Percentiles rank a stretch among this genome's conserved stretches.
Evolutionary conservation across 306 rosid species (phyloP).

Genomic region (Cucumis cinereus): DNA sequence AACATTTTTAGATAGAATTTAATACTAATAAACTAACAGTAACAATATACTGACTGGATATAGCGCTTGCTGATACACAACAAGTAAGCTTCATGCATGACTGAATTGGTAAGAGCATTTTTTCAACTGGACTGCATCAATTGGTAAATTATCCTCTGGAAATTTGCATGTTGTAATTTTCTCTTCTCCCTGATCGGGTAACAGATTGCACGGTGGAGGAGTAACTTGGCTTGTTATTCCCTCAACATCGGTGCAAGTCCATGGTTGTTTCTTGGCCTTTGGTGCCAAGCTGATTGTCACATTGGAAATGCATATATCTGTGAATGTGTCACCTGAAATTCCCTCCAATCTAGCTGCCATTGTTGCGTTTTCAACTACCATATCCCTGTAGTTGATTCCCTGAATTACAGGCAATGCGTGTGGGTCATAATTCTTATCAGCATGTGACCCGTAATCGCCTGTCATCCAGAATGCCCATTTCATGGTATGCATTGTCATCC

Average conservation of each 20-base stretch:
- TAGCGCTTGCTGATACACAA: not conserved
- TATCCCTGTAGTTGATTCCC: slow-evolving; percentile 26
- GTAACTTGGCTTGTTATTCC: slow-evolving; percentile 61
- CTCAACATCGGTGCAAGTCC: slow-evolving; percentile 48
- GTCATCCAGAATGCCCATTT: slow-evolving; percentile 35
- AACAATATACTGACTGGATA: not conserved
- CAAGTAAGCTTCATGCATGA: slow-evolving; percentile 11
- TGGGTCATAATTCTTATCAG: slow-evolving; percentile 23
- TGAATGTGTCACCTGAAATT: slow-evolving; percentile 47
- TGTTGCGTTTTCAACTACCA: slow-evolving; percentile 44
- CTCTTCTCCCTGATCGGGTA: slow-evolving; percentile 36
- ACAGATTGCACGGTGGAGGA: slow-evolving; percentile 48
- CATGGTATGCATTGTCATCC: slow-evolving; percentile 38
- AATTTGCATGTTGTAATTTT: slow-evolving; percentile 40
- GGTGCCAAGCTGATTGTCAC: slow-evolving; percentile 46
- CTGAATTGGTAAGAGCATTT: slow-evolving; percentile 31
- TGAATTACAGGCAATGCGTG: slow-evolving; percentile 25
- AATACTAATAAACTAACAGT: not conserved
- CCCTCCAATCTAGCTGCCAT: slow-evolving; percentile 75
- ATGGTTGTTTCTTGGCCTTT: slow-evolving; percentile 55
- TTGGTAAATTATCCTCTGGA: slow-evolving; percentile 38
- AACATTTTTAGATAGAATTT: not conserved
- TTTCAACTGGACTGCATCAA: slow-evolving; percentile 44
- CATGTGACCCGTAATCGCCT: slow-evolving; percentile 29
- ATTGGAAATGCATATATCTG: slow-evolving; percentile 65